phyloP scores from a whole-genome alignment of 2,329 filamentous ascomycete genomes.

The Trichoderma koningiopsis region DNA sequence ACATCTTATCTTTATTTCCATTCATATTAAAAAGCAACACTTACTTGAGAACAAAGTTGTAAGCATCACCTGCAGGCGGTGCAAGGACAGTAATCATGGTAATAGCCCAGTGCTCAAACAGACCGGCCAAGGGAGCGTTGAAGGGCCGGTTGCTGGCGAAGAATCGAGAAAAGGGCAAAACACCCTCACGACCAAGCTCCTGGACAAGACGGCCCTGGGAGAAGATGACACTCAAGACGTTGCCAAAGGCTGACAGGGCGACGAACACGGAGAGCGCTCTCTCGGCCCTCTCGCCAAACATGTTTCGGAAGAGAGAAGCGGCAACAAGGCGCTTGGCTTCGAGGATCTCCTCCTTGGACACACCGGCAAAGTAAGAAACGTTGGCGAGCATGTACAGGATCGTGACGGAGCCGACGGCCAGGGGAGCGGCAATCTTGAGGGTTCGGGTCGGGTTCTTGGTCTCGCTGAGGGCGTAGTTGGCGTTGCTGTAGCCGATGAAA shows the following conservation, averaged over 20 bases:
- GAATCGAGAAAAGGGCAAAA: conserved; percentile 64
- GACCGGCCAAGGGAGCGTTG: conserved; percentile 61
- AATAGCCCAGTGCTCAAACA: conserved; percentile 66
- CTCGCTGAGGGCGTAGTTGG: conserved; percentile 67
- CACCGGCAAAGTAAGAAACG: conserved; percentile 66
- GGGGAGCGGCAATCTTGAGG: conserved; percentile 64
- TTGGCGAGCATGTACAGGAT: conserved; percentile 68
- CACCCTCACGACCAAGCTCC: conserved; percentile 66
- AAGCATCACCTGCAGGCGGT: conserved; percentile 67
- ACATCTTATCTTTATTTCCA: not conserved
- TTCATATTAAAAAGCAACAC: conserved; percentile 27
- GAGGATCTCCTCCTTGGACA: conserved; percentile 56
- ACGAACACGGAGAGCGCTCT: conserved; percentile 65
- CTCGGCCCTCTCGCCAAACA: conserved; percentile 57
- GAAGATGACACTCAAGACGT: conserved; percentile 69
- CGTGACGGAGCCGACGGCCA: conserved; percentile 60
- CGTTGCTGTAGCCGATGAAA: conserved; percentile 69
- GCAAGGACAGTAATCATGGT: conserved; percentile 67
- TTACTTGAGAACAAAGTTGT: conserved; percentile 64
- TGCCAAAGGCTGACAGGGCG: conserved; percentile 67
- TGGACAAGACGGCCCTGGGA: conserved; percentile 67
- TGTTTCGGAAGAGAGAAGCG: conserved; percentile 58
- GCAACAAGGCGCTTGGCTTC: conserved; percentile 54
- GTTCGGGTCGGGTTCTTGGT: conserved; percentile 66
- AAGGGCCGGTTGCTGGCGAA: conserved; percentile 67